Conservation (phyloP, 2,329 filamentous ascomycete species). For the Alternaria sp. region DNA sequence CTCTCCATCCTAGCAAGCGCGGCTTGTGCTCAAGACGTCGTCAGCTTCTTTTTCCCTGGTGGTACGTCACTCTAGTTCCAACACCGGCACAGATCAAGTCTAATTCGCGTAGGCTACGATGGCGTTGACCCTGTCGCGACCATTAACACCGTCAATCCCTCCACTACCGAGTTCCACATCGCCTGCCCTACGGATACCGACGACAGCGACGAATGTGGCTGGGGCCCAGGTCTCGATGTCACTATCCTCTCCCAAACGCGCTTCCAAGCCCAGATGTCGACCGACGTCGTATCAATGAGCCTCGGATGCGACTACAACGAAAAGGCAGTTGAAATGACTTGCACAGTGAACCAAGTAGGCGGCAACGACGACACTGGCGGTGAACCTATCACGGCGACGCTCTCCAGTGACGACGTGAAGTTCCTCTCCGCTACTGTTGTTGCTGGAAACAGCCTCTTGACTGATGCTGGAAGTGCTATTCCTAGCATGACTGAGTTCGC, state of each 20-base stretch:
- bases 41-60: constrained; percentile 36
- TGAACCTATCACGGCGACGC: constrained; percentile 22
- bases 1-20: constrained; percentile 30
- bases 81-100: neutral
- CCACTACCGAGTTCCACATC: constrained; percentile 34
- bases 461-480: constrained; percentile 14
- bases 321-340: constrained; percentile 32
- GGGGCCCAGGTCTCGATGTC: constrained; percentile 29
- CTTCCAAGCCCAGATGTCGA: constrained; percentile 32
- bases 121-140: constrained; percentile 35
- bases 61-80: constrained; percentile 19
- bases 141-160: constrained; percentile 29
- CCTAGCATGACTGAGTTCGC: constrained; percentile 11
- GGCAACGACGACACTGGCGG: constrained; percentile 21
- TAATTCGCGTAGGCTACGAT: constrained; percentile 21
- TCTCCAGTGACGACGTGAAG: constrained; percentile 28
- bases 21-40: constrained; percentile 26
- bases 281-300: constrained; percentile 30
- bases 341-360: constrained; percentile 33
- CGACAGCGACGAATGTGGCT: constrained; percentile 38
- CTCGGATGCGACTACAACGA: constrained; percentile 39
- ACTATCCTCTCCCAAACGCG: constrained; percentile 32
- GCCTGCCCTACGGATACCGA: constrained; percentile 33
- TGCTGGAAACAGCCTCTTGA: constrained; percentile 33
- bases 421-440: constrained; percentile 37